These are phyloP conservation scores for Sordaria brevicollis DNA, from an alignment of 495 filamentous ascomycete genomes.

Conservation along the genomic window DNA sequence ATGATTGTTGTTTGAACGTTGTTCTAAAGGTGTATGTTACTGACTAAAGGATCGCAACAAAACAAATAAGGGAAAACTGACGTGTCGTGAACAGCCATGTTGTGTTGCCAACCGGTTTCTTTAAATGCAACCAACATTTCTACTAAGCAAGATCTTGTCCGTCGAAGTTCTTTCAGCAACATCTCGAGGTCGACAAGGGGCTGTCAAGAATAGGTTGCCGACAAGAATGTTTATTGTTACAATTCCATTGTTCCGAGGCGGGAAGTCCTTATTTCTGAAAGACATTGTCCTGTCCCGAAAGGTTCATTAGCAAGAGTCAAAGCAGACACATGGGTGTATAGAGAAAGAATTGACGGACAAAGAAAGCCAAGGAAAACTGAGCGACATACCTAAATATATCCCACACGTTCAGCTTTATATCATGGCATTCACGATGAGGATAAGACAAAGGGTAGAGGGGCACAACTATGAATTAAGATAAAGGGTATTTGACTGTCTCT, in stretches of 20 bases:
- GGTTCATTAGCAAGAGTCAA: neutral
- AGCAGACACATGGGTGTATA: neutral
- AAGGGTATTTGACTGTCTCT: neutral
- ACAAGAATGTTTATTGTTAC: neutral
- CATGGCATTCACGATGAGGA: neutral
- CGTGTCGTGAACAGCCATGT: neutral
- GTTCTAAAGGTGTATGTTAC: neutral
- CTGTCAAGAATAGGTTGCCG: neutral
- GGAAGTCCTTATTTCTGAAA: neutral
- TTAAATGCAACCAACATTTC: neutral
- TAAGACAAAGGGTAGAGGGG: neutral
- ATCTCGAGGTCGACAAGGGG: neutral
- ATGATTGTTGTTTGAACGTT: neutral
- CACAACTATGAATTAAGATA: neutral
- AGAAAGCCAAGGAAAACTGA: neutral
- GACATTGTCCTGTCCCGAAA: neutral
- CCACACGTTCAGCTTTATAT: neutral
- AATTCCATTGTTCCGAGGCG: neutral
- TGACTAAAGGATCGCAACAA: neutral
- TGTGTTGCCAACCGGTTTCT: neutral
- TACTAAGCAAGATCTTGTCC: neutral
- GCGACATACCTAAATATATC: neutral
- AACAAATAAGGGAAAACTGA: neutral
- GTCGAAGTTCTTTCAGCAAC: neutral
- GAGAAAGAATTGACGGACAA: neutral